Percentiles rank a stretch among this genome's conserved stretches.
Evolutionary conservation across 106 monocot genomes (phyloP).

Genomic region (Vanilla planifolia): DNA sequence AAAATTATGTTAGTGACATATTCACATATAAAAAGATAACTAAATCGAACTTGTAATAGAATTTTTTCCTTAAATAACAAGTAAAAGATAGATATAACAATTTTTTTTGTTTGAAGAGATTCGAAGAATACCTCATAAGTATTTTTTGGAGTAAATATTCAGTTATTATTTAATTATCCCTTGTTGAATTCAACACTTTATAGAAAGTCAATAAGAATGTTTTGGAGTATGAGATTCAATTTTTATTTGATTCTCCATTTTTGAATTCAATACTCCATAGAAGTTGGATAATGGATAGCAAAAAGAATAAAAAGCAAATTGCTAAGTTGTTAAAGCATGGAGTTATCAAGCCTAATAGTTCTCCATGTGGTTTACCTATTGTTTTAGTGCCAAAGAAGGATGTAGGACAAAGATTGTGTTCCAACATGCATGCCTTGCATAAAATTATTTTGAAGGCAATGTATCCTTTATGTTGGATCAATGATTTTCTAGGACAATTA

Average conservation of each 20-base stretch:
- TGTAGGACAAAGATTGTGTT: not conserved
- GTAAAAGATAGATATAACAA: no score
- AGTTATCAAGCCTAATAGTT: not conserved
- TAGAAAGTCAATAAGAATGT: not conserved
- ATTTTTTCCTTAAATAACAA: no score
- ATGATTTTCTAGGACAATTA: not conserved
- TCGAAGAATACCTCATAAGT: no score
- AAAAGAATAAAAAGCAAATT: not conserved
- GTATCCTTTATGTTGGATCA: not conserved
- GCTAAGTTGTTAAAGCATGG: not conserved
- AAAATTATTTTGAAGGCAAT: not conserved
- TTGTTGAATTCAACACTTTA: no score
- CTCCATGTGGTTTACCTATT: not conserved
- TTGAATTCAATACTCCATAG: not conserved
- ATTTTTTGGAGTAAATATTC: no score
- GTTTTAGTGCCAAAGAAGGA: not conserved
- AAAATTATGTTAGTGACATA: no score
- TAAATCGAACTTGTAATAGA: no score
- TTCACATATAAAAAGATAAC: no score
- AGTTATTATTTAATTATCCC: no score
- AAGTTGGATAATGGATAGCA: not conserved
- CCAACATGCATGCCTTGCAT: not conserved
- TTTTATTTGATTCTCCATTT: not conserved
- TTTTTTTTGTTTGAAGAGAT: no score
- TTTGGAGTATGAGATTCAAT: not conserved